These are phyloP conservation scores for Linnemannia elongata DNA, from an alignment of 192 early-diverging fungal species.

Conservation along the genomic window DNA sequence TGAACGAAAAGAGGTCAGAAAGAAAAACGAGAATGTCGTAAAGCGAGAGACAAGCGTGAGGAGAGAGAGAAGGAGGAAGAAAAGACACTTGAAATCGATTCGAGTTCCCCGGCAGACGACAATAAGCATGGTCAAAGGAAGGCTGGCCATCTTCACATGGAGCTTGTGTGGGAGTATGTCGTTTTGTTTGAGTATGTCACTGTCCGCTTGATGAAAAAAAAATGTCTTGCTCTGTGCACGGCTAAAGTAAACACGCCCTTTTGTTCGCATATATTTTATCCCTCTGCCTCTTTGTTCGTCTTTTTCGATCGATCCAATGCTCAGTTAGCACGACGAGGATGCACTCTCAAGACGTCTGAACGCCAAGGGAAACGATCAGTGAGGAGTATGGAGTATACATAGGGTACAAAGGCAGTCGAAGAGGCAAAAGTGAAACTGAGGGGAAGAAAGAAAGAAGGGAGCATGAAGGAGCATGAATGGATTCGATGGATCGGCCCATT, in stretches of 20 bases:
- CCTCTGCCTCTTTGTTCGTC: too few relatives aligned
- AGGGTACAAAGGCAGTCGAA: too few relatives aligned
- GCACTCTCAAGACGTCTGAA: too few relatives aligned
- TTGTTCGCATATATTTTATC: too few relatives aligned
- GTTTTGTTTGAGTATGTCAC: neutral
- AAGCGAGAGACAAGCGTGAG: neutral
- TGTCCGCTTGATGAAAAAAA: neutral
- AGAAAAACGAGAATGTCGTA: neutral
- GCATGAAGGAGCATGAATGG: too few relatives aligned
- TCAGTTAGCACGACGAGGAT: too few relatives aligned
- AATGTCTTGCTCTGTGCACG: neutral
- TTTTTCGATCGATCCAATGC: too few relatives aligned
- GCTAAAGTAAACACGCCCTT: slow-evolving; percentile 1
- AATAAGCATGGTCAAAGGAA: neutral
- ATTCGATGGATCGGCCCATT: too few relatives aligned
- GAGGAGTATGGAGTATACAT: too few relatives aligned
- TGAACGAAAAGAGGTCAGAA: neutral
- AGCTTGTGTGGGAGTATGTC: neutral
- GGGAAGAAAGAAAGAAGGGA: too few relatives aligned
- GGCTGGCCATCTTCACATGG: neutral
- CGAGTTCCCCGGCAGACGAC: neutral
- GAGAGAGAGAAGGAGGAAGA: neutral
- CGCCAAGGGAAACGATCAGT: too few relatives aligned
- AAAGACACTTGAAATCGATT: neutral
- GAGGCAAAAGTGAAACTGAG: too few relatives aligned